phyloP scores from a whole-genome alignment of 768 basidiomycete species.

The Daedaleopsis nitida region DNA sequence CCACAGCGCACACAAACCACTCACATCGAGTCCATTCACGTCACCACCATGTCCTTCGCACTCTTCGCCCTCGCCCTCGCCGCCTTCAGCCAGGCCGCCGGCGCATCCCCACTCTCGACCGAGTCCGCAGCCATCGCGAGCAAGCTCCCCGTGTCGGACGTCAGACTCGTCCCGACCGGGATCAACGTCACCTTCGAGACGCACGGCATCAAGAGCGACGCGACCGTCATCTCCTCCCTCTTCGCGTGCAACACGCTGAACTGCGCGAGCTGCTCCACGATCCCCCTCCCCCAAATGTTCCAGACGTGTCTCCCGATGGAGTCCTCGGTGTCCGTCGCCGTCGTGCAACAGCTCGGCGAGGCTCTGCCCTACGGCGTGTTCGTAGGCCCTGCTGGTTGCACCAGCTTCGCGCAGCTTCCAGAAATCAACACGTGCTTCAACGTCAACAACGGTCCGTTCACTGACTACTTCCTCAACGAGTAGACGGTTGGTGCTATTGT shows the following conservation, averaged over 20 bases:
- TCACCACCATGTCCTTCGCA: background rate
- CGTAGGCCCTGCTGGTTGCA: slow-evolving; percentile 1
- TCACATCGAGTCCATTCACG: background rate
- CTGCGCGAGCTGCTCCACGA: background rate
- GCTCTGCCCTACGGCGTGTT: slow-evolving; percentile 10
- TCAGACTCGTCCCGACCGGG: background rate
- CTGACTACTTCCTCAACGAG: background rate
- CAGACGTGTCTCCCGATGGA: background rate
- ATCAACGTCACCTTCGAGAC: background rate
- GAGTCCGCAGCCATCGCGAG: too few relatives aligned
- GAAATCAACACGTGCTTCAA: slow-evolving; percentile 8
- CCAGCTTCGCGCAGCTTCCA: slow-evolving; percentile 1
- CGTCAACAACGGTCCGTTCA: background rate
- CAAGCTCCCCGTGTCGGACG: background rate
- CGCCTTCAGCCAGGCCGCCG: background rate
- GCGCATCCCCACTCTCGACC: background rate
- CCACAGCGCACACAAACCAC: too few relatives aligned
- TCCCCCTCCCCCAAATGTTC: background rate
- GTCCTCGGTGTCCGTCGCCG: background rate
- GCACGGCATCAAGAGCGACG: background rate
- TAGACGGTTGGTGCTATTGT: background rate
- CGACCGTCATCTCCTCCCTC: background rate
- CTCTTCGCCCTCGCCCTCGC: background rate
- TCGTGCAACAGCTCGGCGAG: slow-evolving; percentile 6
- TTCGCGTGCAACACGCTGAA: background rate